A percentile compares a stretch with the other conserved stretches of the same genome.
These are phyloP conservation scores for Hemileia vastatrix DNA, from an alignment of 1,284 basidiomycete species.

Conservation along the genomic window DNA sequence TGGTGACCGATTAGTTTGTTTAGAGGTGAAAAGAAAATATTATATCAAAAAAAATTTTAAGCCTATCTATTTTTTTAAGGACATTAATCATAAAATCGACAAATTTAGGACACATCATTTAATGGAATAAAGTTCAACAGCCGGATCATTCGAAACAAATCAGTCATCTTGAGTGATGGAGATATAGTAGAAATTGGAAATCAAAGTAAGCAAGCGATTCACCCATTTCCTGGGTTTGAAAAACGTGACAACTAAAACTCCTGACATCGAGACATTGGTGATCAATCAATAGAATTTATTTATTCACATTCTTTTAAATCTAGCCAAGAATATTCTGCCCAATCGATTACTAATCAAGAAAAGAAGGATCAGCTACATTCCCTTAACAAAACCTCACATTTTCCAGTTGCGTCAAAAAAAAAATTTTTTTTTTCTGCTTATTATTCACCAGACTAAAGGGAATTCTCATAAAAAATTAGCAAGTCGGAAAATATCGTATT, in stretches of 20 bases:
- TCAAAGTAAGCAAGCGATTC: conserved; percentile 4
- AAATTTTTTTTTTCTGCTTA: not conserved
- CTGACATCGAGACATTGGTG: not conserved
- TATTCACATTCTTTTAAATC: conserved; percentile 14
- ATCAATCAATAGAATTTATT: conserved; percentile 3
- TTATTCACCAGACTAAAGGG: no score
- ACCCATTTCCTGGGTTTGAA: not conserved
- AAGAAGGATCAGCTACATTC: not conserved
- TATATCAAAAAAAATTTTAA: not conserved
- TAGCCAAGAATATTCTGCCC: not conserved
- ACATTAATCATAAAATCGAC: not conserved
- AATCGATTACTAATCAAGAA: not conserved
- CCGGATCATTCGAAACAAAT: conserved; percentile 10
- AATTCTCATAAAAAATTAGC: conserved; percentile 5
- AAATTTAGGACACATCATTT: conserved; percentile 13
- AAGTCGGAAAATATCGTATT: conserved; percentile 12
- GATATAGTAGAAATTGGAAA: conserved; percentile 18
- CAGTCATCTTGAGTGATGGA: conserved; percentile 14
- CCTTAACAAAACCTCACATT: not conserved
- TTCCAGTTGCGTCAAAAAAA: not conserved
- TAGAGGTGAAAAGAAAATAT: conserved; percentile 12
- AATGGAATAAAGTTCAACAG: conserved; percentile 21
- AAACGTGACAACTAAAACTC: not conserved
- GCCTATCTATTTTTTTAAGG: not conserved
- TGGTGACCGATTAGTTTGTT: conserved; percentile 20